Conservation (phyloP, 1,139 yeast species). For the Hyphopichia burtonii region DNA sequence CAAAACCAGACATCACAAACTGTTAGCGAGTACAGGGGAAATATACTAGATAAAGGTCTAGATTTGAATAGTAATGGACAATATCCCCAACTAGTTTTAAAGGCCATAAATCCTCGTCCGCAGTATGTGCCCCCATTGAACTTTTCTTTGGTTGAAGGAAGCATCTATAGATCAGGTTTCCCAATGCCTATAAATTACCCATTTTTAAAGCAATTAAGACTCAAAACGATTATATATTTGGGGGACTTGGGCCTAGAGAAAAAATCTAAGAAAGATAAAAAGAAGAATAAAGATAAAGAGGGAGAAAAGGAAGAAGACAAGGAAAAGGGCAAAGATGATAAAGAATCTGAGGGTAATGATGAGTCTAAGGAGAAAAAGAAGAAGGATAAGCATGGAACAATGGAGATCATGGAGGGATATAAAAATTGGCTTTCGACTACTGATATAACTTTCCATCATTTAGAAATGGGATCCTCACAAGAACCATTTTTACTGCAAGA, state of each 20-base stretch:
- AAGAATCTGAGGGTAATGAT: conserved; percentile 2
- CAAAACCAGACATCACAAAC: background rate
- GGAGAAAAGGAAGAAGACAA: conserved; percentile 47
- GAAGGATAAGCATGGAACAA: conserved; percentile 36
- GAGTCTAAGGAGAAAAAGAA: conserved; percentile 9
- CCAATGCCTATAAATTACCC: conserved; percentile 86
- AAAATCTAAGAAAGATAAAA: conserved; percentile 17
- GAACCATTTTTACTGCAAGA: conserved; percentile 68
- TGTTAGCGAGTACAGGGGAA: background rate
- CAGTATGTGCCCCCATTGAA: conserved; percentile 82
- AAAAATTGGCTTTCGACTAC: conserved; percentile 62
- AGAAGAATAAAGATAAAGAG: conserved; percentile 11
- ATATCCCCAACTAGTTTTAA: conserved; percentile 1
- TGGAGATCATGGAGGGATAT: conserved; percentile 48
- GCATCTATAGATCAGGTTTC: conserved; percentile 88
- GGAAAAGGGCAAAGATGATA: conserved; percentile 18
- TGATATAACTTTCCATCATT: conserved; percentile 56
- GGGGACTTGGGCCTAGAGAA: conserved; percentile 60
- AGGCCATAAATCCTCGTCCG: conserved; percentile 1
- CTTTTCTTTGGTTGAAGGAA: conserved; percentile 83
- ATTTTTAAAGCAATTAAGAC: conserved; percentile 65
- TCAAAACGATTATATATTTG: conserved; percentile 78
- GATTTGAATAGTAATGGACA: conserved; percentile 3
- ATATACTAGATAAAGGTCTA: conserved; percentile 2
- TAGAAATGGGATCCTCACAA: conserved; percentile 67